Evolutionary conservation across 2,329 filamentous ascomycete genomes (phyloP).

Genomic region (Exophiala aquamarina): DNA sequence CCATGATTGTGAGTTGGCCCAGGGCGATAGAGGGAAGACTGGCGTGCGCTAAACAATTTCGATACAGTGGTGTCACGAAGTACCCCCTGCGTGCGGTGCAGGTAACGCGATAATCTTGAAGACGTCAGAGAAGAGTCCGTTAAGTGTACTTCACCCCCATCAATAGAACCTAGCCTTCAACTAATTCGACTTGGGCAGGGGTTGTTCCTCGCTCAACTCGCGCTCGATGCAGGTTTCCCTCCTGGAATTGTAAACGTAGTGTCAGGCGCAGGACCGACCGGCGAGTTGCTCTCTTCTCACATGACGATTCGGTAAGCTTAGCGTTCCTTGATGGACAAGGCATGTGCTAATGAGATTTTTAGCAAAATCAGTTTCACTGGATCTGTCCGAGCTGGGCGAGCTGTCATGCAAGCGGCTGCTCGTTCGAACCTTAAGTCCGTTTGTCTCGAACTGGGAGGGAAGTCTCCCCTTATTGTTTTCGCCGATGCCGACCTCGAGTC

Average conservation of each 20-base stretch:
- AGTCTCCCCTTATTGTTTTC: constrained; percentile 64
- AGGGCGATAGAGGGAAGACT: too few species aligned
- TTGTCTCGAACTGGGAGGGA: constrained; percentile 64
- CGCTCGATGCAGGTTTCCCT: constrained; percentile 73
- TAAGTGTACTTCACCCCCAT: constrained; percentile 4
- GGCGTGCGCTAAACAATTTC: constrained; percentile 25
- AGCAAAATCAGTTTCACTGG: constrained; percentile 54
- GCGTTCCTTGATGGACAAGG: background rate
- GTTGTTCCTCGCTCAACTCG: constrained; percentile 56
- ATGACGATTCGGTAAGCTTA: constrained; percentile 47
- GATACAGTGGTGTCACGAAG: constrained; percentile 48
- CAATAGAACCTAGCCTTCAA: background rate
- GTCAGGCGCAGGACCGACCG: constrained; percentile 54
- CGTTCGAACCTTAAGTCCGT: constrained; percentile 55
- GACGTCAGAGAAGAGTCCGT: constrained; percentile 57
- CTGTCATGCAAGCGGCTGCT: constrained; percentile 42
- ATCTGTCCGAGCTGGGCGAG: constrained; percentile 35
- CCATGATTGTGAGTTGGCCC: constrained; percentile 25
- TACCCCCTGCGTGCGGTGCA: constrained; percentile 51
- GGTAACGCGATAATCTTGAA: constrained; percentile 62
- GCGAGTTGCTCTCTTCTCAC: constrained; percentile 58
- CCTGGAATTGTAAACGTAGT: constrained; percentile 65
- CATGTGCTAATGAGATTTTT: too few species aligned
- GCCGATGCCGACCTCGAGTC: constrained; percentile 65
- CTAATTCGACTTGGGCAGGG: background rate